Evolutionary conservation across 2,329 filamentous ascomycete genomes (phyloP), one percentile per base, ranked within the genome.

Genomic region (Pestalotiopsis sp.): DNA sequence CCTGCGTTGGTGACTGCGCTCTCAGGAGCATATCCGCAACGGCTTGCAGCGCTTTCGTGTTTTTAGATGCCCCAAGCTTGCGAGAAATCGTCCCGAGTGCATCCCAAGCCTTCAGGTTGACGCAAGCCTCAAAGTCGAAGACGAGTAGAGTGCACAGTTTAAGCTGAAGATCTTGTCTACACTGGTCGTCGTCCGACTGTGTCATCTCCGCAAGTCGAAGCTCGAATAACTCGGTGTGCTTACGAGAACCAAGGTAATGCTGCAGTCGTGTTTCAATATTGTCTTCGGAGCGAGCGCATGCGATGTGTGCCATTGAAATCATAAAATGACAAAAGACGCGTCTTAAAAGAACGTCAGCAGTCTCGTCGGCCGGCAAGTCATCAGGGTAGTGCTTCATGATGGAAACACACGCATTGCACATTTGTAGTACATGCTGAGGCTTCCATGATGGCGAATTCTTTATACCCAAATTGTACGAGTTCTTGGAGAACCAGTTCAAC

Each of bases 401-500:
- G 0, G 75, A 76, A 45, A 89, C 80, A 69, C 87, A 90, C 36
- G 82, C 81, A 4, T 76, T 78, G 62, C 91, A 80, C 27, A 97
- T 84, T 3, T 87, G 83, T 3, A 90, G 76, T 0, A 91, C 82
- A 63, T 84, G 79, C 5, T 78, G 76, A 1, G 90, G 83, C 27
- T 86, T 77, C 84, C 91, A 91, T 0, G 68, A 71, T 3, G 86
- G 82, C 1, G 85, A 83, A 72, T 91, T 84, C 70, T 90, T 89
- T 4, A 95, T 79, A 0, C 90, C 91, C 6, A 94, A 78, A 72
- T 96, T 97, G 82, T 97, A 97, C 1, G 92, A 87, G 71, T 93
- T 95, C 71, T 91, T 91, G 49, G 91, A 91, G 77, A 97, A 95
- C 94, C 94, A 97, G 72, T 95, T 87, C 3, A 97, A 83, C 73